Percentiles rank a stretch among this genome's conserved stretches.
Evolutionary conservation across 2,329 filamentous ascomycete genomes (phyloP).

Genomic region (Mycocentrospora acerina): DNA sequence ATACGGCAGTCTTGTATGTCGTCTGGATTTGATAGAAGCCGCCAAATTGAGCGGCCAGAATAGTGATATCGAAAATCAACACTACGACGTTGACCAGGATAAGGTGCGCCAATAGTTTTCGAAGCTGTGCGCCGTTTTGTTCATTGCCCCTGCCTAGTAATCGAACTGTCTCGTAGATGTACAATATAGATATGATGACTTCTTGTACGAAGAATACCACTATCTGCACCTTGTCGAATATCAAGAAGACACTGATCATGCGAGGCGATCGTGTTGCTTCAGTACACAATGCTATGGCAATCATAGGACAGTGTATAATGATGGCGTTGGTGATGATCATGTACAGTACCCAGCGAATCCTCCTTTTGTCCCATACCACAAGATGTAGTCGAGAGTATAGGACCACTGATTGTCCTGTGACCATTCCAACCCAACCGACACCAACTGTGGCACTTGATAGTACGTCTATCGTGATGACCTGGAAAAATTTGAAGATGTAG

Average conservation of each 20-base stretch:
- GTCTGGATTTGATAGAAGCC: slow-evolving; percentile 42
- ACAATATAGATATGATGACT: slow-evolving; percentile 16
- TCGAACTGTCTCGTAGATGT: slow-evolving; percentile 15
- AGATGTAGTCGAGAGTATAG: slow-evolving; percentile 63
- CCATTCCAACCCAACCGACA: slow-evolving; percentile 56
- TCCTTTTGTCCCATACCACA: slow-evolving; percentile 43
- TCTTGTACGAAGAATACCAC: slow-evolving; percentile 40
- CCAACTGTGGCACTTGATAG: slow-evolving; percentile 11
- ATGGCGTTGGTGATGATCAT: slow-evolving; percentile 59
- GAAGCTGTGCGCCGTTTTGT: slow-evolving; percentile 2
- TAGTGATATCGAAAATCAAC: slow-evolving; percentile 41
- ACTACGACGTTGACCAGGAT: slow-evolving; percentile 43
- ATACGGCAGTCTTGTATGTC: slow-evolving; percentile 42
- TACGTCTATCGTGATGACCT: slow-evolving; percentile 19
- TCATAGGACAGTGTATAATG: no score
- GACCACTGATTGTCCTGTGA: slow-evolving; percentile 61
- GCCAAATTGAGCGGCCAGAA: slow-evolving; percentile 43
- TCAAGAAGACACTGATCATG: slow-evolving; percentile 33
- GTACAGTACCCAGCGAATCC: slow-evolving; percentile 50
- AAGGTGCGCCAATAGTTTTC: slow-evolving; percentile 18
- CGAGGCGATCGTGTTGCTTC: slow-evolving; percentile 39
- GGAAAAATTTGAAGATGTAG: slow-evolving; percentile 45
- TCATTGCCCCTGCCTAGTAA: slow-evolving; percentile 10
- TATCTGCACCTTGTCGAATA: slow-evolving; percentile 42
- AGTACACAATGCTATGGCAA: slow-evolving; percentile 54